Evolutionary conservation across 1,284 basidiomycete genomes (phyloP).

Genomic region (Tylopilus orsonianus): DNA sequence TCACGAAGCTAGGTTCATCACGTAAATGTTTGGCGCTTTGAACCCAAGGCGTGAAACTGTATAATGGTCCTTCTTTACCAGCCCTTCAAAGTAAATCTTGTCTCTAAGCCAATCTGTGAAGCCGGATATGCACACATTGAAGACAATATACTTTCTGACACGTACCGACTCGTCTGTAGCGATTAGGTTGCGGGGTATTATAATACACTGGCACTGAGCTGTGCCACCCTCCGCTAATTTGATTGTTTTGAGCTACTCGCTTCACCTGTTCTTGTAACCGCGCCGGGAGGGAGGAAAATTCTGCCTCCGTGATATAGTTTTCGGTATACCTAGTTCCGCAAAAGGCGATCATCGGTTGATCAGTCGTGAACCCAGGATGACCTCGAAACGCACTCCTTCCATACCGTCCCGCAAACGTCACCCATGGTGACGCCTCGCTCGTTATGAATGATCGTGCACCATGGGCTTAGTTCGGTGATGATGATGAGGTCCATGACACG

Average conservation of each 20-base stretch:
- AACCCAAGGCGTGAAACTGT: slow-evolving; percentile 62
- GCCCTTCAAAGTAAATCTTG: slow-evolving; percentile 64
- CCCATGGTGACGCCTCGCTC: slow-evolving; percentile 69
- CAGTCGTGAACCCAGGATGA: not conserved
- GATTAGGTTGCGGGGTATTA: slow-evolving; percentile 43
- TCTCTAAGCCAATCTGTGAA: slow-evolving; percentile 72
- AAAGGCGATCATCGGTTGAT: slow-evolving; percentile 13
- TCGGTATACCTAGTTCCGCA: slow-evolving; percentile 57
- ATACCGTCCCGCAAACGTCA: slow-evolving; percentile 65
- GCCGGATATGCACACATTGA: slow-evolving; percentile 1
- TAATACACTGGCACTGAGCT: slow-evolving; percentile 47
- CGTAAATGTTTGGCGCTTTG: slow-evolving; percentile 72
- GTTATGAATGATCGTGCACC: slow-evolving; percentile 77
- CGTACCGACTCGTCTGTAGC: slow-evolving; percentile 60
- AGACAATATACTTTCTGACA: slow-evolving; percentile 7
- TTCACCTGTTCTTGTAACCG: slow-evolving; percentile 70
- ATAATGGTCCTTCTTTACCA: slow-evolving; percentile 61
- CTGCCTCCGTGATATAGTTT: slow-evolving; percentile 61
- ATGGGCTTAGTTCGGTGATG: slow-evolving; percentile 70
- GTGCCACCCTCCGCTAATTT: slow-evolving; percentile 35
- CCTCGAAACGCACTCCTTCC: slow-evolving; percentile 60
- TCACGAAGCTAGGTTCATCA: slow-evolving; percentile 48
- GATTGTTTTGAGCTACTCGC: slow-evolving; percentile 50
- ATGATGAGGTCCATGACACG: slow-evolving; percentile 72
- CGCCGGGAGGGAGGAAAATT: slow-evolving; percentile 57